phyloP scores from a whole-genome alignment of 2,329 filamentous ascomycete species.

The Mycogone perniciosa region DNA sequence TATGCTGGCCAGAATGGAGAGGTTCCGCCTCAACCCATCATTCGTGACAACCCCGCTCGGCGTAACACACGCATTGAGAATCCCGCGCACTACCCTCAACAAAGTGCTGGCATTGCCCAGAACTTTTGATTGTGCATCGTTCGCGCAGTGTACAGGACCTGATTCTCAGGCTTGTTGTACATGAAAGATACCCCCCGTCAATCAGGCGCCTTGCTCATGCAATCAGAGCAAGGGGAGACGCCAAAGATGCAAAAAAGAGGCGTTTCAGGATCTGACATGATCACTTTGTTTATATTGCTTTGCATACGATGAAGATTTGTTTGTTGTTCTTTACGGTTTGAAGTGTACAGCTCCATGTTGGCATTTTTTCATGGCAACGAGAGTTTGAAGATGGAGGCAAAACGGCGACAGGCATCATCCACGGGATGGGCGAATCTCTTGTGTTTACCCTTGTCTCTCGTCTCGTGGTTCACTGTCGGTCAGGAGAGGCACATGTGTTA shows the following conservation, averaged over 20 bases:
- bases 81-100: constrained; percentile 79
- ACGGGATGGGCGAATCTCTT: no score
- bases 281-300: constrained; percentile 10
- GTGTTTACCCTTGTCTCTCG: no score
- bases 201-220: neutral
- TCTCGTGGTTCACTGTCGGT: neutral
- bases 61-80: constrained; percentile 94
- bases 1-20: constrained; percentile 33
- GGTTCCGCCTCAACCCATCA: constrained; percentile 63
- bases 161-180: constrained; percentile 3
- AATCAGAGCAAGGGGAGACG: neutral
- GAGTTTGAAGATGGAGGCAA: no score
- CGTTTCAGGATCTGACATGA: constrained; percentile 6
- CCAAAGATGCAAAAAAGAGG: constrained; percentile 3
- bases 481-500: neutral
- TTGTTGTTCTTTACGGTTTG: neutral
- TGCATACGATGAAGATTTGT: constrained; percentile 10
- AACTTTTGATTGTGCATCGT: constrained; percentile 66
- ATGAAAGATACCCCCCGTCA: constrained; percentile 7
- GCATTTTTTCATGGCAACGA: no score
- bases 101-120: constrained; percentile 91
- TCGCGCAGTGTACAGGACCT: neutral
- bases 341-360: no score
- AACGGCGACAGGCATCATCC: no score
- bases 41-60: constrained; percentile 85